Evolutionary conservation across 768 basidiomycete genomes (phyloP).

Genomic region (Fistulinella prunicolor): DNA sequence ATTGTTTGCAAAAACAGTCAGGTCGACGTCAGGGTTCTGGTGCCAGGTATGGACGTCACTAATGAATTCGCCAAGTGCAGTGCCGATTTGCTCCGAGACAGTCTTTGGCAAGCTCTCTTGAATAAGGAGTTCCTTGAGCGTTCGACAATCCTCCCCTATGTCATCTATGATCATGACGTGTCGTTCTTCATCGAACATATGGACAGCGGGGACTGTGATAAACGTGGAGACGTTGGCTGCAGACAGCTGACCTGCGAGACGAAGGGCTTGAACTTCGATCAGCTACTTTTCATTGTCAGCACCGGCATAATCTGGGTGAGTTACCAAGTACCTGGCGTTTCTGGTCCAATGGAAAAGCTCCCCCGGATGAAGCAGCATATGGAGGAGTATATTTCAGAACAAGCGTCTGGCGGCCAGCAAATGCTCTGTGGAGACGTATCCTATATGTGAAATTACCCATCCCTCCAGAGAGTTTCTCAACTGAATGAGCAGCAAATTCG

Average conservation of each 20-base stretch:
- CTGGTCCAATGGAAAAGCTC: slow-evolving; percentile 34
- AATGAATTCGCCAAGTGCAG: slow-evolving; percentile 55
- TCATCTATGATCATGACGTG: slow-evolving; percentile 65
- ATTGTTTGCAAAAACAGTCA: slow-evolving; percentile 41
- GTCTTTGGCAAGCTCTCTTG: slow-evolving; percentile 29
- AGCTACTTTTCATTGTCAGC: slow-evolving; percentile 35
- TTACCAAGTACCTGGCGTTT: slow-evolving; percentile 49
- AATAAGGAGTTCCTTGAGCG: slow-evolving; percentile 42
- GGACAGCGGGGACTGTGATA: slow-evolving; percentile 48
- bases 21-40: slow-evolving; percentile 24
- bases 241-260: slow-evolving; percentile 38
- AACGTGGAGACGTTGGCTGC: slow-evolving; percentile 30
- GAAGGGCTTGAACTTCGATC: slow-evolving; percentile 49
- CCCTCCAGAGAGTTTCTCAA: slow-evolving; percentile 50
- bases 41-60: slow-evolving; percentile 50
- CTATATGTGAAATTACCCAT: slow-evolving; percentile 57
- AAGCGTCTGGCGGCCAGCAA: slow-evolving; percentile 44
- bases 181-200: slow-evolving; percentile 46
- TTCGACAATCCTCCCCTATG: slow-evolving; percentile 38
- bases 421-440: slow-evolving; percentile 39
- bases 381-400: slow-evolving; percentile 59
- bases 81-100: slow-evolving; percentile 45
- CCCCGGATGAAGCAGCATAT: slow-evolving; percentile 33
- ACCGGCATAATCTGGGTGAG: background rate
- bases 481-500: slow-evolving; percentile 40